A percentile compares a stretch with the other conserved stretches of the same genome.
phyloP scores from a whole-genome alignment of 306 rosid genomes.

The Trifolium pratense region DNA sequence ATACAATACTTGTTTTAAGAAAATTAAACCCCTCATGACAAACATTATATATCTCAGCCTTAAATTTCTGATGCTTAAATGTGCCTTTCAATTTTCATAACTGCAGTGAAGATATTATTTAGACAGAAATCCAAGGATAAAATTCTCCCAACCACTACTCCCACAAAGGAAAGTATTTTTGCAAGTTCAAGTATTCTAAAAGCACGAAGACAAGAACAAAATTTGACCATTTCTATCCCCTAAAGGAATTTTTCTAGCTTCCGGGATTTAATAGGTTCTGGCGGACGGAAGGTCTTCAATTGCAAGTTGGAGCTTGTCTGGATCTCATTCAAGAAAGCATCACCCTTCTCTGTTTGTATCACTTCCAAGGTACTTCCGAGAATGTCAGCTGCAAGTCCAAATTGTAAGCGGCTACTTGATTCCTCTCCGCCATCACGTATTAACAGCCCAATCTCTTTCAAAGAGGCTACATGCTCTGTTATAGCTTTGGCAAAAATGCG shows the following conservation, averaged over 20 bases:
- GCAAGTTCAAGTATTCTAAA: conserved; percentile 63
- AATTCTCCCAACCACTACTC: conserved; percentile 50
- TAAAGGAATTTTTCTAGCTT: conserved; percentile 74
- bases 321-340: conserved; percentile 54
- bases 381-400: conserved; percentile 77
- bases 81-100: conserved; percentile 49
- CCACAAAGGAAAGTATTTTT: conserved; percentile 44
- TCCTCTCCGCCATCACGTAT: conserved; percentile 70
- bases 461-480: conserved; percentile 61
- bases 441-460: conserved; percentile 67
- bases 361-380: conserved; percentile 71
- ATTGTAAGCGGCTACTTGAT: conserved; percentile 57
- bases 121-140: conserved; percentile 54
- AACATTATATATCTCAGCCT: conserved; percentile 26
- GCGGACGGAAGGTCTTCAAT: conserved; percentile 69
- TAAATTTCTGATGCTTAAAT: conserved; percentile 53
- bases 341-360: conserved; percentile 69
- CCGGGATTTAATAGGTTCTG: conserved; percentile 54
- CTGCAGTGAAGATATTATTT: conserved; percentile 54
- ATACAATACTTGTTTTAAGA: conserved; percentile 8
- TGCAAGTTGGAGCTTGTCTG: conserved; percentile 53
- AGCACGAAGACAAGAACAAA: conserved; percentile 47
- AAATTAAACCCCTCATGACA: conserved; percentile 28
- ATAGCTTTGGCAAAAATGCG: conserved; percentile 63
- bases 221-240: conserved; percentile 45